These are phyloP conservation scores for Fusarium euwallaceae DNA, from an alignment of 2,329 filamentous ascomycete species.

Conservation along the genomic window DNA sequence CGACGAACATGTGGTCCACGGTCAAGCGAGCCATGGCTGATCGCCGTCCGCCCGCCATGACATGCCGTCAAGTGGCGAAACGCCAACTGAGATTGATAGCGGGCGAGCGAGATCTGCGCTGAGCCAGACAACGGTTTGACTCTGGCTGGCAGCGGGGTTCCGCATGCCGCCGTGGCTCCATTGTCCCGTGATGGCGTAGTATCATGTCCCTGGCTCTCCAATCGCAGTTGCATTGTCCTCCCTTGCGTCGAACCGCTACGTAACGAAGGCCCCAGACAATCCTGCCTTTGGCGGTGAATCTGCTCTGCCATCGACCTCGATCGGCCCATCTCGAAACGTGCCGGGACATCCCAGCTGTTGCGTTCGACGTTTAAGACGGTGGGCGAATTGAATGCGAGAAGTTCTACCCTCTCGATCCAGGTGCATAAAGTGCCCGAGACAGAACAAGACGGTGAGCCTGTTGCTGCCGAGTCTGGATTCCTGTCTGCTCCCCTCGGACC, in stretches of 20 bases:
- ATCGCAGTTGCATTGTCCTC: slow-evolving; percentile 31
- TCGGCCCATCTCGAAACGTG: slow-evolving; percentile 38
- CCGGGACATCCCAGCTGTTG: slow-evolving; percentile 11
- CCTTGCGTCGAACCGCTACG: slow-evolving; percentile 41
- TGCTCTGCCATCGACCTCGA: slow-evolving; percentile 21
- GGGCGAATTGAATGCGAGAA: slow-evolving; percentile 24
- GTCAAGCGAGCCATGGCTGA: slow-evolving; percentile 12
- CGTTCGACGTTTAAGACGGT: slow-evolving; percentile 26
- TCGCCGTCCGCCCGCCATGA: slow-evolving; percentile 8
- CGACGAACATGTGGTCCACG: slow-evolving; percentile 38
- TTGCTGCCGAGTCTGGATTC: slow-evolving; percentile 31
- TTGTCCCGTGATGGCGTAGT: slow-evolving; percentile 22
- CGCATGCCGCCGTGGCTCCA: slow-evolving; percentile 16
- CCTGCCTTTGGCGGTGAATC: slow-evolving; percentile 44
- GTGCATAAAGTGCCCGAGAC: slow-evolving; percentile 28
- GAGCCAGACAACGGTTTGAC: not conserved
- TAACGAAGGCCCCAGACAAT: slow-evolving; percentile 26
- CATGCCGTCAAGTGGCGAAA: slow-evolving; percentile 23
- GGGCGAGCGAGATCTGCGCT: slow-evolving; percentile 15
- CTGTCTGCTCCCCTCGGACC: slow-evolving; percentile 38
- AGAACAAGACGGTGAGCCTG: slow-evolving; percentile 36
- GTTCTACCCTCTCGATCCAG: slow-evolving; percentile 11
- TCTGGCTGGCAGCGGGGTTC: slow-evolving; percentile 5
- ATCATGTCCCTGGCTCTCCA: slow-evolving; percentile 4
- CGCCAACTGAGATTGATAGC: slow-evolving; percentile 18